Percentiles rank a stretch among this genome's conserved stretches.
Evolutionary conservation across 306 rosid genomes (phyloP).

Genomic region (Hylodesmum podocarpum): DNA sequence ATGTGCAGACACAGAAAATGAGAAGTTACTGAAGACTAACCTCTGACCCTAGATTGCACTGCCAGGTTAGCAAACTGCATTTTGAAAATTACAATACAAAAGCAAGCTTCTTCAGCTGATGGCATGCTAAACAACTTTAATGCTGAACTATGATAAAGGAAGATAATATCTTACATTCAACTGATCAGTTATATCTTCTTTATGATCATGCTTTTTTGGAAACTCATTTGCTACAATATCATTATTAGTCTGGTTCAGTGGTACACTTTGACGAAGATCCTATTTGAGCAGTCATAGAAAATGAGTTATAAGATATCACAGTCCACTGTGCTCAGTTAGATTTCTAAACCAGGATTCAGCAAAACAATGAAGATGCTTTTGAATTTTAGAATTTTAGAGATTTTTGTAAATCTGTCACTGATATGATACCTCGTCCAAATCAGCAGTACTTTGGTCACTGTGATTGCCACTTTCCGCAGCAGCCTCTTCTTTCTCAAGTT

Average conservation of each 20-base stretch:
- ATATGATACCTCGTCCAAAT: constrained; percentile 32
- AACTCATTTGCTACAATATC: constrained; percentile 1
- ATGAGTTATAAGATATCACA: constrained; percentile 15
- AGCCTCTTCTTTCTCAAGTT: constrained; percentile 80
- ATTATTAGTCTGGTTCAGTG: constrained; percentile 35
- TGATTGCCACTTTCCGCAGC: constrained; percentile 52
- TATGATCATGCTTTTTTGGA: constrained; percentile 21
- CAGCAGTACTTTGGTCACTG: constrained; percentile 34
- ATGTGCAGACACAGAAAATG: constrained; percentile 9
- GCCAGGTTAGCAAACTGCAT: constrained; percentile 61
- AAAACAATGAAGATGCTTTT: constrained; percentile 31
- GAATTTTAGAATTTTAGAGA: constrained; percentile 46
- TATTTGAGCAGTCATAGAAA: constrained; percentile 31
- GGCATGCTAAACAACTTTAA: constrained; percentile 29
- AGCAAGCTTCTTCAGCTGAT: constrained; percentile 23
- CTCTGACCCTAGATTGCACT: constrained; percentile 50
- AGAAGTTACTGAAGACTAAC: constrained; percentile 42
- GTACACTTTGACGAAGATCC: constrained; percentile 36
- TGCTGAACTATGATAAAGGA: constrained; percentile 22
- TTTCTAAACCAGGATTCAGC: constrained; percentile 27
- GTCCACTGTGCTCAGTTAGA: constrained; percentile 19
- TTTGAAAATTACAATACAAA: constrained; percentile 30
- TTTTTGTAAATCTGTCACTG: constrained; percentile 39
- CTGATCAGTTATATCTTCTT: constrained; percentile 37
- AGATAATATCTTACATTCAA: constrained; percentile 59